Evolutionary conservation across 441 rosid genomes (phyloP).

Genomic region (Manihot esculenta): DNA sequence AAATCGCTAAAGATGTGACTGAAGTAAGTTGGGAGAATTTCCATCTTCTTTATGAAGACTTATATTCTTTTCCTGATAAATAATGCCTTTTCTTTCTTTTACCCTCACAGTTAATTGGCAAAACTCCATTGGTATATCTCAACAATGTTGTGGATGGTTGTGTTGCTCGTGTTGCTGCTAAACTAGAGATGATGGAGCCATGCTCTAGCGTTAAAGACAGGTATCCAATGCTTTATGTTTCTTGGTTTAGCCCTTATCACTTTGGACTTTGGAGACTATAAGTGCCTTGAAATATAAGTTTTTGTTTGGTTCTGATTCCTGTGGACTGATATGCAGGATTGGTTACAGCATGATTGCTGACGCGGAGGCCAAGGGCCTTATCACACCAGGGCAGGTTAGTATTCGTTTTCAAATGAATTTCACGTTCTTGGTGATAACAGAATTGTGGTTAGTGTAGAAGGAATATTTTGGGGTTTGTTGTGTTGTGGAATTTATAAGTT

Average conservation of each 20-base stretch:
- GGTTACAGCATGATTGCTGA: constrained; percentile 85
- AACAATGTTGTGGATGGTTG: constrained; percentile 66
- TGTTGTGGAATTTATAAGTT: constrained; percentile 1
- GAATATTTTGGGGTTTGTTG: neutral
- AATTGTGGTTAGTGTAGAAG: neutral
- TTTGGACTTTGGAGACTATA: too few relatives aligned
- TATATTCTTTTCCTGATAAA: neutral
- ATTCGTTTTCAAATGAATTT: neutral
- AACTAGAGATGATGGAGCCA: constrained; percentile 85
- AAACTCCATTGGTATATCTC: constrained; percentile 76
- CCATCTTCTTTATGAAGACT: neutral
- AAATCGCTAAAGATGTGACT: constrained; percentile 78
- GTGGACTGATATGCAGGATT: constrained; percentile 49
- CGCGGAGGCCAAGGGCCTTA: constrained; percentile 72
- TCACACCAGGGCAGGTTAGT: constrained; percentile 69
- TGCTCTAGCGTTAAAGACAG: constrained; percentile 93
- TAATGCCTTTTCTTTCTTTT: neutral
- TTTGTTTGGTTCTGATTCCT: constrained; percentile 4
- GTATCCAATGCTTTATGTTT: constrained; percentile 26
- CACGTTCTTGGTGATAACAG: too few relatives aligned
- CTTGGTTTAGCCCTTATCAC: neutral
- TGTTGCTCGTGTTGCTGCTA: constrained; percentile 80
- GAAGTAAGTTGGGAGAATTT: constrained; percentile 46
- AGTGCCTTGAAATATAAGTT: neutral
- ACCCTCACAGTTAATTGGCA: constrained; percentile 60